phyloP scores from a whole-genome alignment of 805 yeast species.

The Hanseniaspora meyeri region DNA sequence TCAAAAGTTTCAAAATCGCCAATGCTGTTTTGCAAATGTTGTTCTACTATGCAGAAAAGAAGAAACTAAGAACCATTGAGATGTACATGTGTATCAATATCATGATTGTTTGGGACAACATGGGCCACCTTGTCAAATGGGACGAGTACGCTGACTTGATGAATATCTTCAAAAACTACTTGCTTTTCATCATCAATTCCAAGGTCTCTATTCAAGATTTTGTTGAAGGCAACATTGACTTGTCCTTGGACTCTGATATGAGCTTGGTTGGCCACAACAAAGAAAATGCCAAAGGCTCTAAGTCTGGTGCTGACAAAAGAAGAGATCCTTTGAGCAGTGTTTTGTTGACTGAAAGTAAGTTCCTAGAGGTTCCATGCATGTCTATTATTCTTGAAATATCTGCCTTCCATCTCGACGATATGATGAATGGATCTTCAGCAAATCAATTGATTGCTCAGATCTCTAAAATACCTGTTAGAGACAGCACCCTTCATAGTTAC shows the following conservation, averaged over 20 bases:
- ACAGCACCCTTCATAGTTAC: constrained; percentile 41
- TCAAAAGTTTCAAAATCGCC: constrained; percentile 38
- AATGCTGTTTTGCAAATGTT: constrained; percentile 40
- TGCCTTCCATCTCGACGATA: background rate
- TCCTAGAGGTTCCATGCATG: background rate
- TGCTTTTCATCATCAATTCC: constrained; percentile 65
- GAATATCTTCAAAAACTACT: constrained; percentile 41
- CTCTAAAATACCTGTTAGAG: constrained; percentile 17
- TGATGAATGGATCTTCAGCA: background rate
- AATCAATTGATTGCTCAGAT: background rate
- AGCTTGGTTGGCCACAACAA: constrained; percentile 16
- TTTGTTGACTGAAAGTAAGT: constrained; percentile 27
- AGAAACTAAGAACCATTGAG: constrained; percentile 59
- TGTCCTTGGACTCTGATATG: constrained; percentile 17
- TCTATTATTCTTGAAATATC: constrained; percentile 2
- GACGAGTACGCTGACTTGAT: background rate
- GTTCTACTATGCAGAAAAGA: constrained; percentile 9
- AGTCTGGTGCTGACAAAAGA: background rate
- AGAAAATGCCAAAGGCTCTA: too few species aligned
- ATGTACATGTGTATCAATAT: constrained; percentile 28
- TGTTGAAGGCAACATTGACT: constrained; percentile 18
- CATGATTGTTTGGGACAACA: constrained; percentile 68
- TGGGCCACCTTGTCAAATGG: constrained; percentile 3
- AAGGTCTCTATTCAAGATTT: constrained; percentile 34
- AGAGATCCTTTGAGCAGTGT: constrained; percentile 1